Evolutionary conservation across 1,284 basidiomycete species (phyloP), one percentile per base, ranked within the genome.

Genomic region (Takashimella tepidaria): DNA sequence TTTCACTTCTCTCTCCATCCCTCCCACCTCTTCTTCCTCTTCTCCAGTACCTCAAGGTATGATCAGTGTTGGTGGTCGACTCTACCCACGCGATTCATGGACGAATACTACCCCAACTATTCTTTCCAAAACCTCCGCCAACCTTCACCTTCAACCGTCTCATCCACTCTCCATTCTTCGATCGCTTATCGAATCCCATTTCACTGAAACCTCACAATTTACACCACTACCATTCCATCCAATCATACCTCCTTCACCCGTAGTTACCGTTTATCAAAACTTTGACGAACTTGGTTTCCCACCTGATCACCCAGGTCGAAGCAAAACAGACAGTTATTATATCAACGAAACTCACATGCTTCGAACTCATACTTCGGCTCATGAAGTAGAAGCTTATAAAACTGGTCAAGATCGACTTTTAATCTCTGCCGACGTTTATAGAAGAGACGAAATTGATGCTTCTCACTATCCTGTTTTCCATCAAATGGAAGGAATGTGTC

Each of bases 381-480:
- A 99, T 74, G 95, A 99, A 78, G 89, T 98, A 31, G 91, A 95
- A 60, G 85, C 87, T 5, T 98, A 97, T 75, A 76, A 81, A 42
- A 76, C 79, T 37, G 89, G 89, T 4, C 79, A 87, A 62, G 83
- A 87, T 37, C 80, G 81, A 50, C 98, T 93, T 89, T 79, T 98
- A 27, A 80, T 98, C 47, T 89, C 92, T 1, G 93, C 96, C n/a
- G 96, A 99, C 78, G 96, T 99, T 45, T 99, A 98, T 76, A 80
- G 96, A 43, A 84, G 96, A 61, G 96, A 99, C 82, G 96, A 98
- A 77, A 98, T 99, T 61, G 96, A 99, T 77, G 82, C 84, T 20
- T 89, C 87, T 10, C 96, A 99, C 75, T 98, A 98, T 74, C 96
- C 96, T 19, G 88, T 97, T 44, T 99, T 99, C 74, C 96, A 99